These are phyloP conservation scores for Metarhizium guizhouense DNA, from an alignment of 2,329 filamentous ascomycete species.

Conservation along the genomic window DNA sequence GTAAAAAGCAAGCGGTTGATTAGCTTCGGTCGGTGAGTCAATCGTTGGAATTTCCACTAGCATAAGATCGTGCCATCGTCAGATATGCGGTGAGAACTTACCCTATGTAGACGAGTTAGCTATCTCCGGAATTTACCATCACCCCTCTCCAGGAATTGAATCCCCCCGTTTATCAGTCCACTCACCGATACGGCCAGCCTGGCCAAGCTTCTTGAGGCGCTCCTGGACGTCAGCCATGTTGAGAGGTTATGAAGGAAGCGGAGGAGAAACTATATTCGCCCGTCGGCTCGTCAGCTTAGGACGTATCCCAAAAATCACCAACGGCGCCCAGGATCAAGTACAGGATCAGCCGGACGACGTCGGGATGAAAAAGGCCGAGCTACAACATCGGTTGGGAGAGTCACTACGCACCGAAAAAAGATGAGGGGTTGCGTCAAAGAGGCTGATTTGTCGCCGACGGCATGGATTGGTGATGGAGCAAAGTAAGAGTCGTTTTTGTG, in stretches of 20 bases:
- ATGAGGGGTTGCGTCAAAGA: slow-evolving; percentile 22
- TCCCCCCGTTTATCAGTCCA: slow-evolving; percentile 15
- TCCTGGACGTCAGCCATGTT: slow-evolving; percentile 49
- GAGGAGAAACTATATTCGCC: slow-evolving; percentile 5
- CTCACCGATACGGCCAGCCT: slow-evolving; percentile 57
- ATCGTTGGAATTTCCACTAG: not conserved
- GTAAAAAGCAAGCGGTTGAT: slow-evolving; percentile 10
- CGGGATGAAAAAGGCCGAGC: not conserved
- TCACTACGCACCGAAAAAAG: slow-evolving; percentile 23
- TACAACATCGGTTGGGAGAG: not conserved
- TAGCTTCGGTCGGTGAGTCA: slow-evolving; percentile 16
- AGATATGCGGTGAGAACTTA: slow-evolving; percentile 18
- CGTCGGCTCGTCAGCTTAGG: slow-evolving; percentile 8
- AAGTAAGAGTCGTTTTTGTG: slow-evolving; percentile 33
- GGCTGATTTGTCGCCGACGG: slow-evolving; percentile 27
- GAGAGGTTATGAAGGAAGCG: slow-evolving; percentile 22
- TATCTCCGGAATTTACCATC: not conserved
- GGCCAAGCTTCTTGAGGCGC: slow-evolving; percentile 50
- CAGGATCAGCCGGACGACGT: not conserved
- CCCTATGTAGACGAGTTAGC: slow-evolving; percentile 18
- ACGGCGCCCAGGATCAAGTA: not conserved
- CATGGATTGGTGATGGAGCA: slow-evolving; percentile 25
- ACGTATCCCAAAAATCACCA: not conserved
- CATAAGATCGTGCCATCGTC: not conserved
- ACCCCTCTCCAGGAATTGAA: not conserved